Base-by-base conservation (phyloP, 306 rosid species). In the Delonix regia region DNA sequence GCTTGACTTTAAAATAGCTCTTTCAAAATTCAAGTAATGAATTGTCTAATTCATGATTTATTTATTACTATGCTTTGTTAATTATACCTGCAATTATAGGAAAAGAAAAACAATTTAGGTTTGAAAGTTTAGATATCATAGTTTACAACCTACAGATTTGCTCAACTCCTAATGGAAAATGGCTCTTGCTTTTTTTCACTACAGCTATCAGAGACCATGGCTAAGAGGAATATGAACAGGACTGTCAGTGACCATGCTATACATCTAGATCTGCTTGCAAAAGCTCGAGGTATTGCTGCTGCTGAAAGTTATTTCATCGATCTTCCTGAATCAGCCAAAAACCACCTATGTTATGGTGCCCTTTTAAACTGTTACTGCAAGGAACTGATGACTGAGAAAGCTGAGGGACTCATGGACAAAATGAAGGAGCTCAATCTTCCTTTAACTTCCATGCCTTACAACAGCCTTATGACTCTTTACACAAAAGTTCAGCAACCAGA, bases 321-420 rank as follows among this genome's bases (percentile, higher is more conserved):
- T 75, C 98, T 92, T 72, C 92, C 96, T 28, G 98, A 92, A 82
- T 80, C 96, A 55, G 80, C 86, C 2, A 95, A 95, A 81, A 91
- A 89, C 69, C 96, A 88, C 81, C 93, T 88, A n/a, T 86, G 88
- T 70, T 95, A 93, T 39, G 96, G 97, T 41, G 92, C 97, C 30
- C 93, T 91, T 47, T 88, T 93, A 51, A 95, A 95, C 81, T 91
- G 95, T 88, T 95, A 95, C 82, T 95, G 98, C 89, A 95, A 91
- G 94, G 98, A 91, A 38, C 55, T 84, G 83, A 86, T 73, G 94
- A 85, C 93, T 65, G 96, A 87, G 77, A 79, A 95, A 61, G 98
- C 99, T 0, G 99, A 92, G 83, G 91, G 89, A 76, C 90, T 95
- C 21, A 9, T 89, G 69, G 96, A 89, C 80, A 93, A 95, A 85